Evolutionary conservation across 768 basidiomycete genomes (phyloP), one percentile per base, ranked within the genome.

Genomic region (Tylopilus rubrobrunneus): DNA sequence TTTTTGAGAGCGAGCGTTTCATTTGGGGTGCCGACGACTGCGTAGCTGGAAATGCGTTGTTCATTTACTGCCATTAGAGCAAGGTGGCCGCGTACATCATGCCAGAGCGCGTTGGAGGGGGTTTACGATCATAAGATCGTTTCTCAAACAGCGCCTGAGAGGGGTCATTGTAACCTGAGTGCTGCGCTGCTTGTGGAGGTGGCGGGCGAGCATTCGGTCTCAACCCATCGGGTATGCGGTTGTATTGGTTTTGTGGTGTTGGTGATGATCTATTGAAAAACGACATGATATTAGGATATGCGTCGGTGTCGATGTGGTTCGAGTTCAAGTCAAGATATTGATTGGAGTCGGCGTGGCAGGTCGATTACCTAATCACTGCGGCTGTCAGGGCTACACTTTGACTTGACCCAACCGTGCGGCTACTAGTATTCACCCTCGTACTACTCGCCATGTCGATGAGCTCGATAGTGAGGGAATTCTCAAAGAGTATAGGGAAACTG

Each of bases 1-100:
- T 95, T 96, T 17, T 83, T 79, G 54, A 92, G 74, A 0, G 92
- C 93, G 25, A 92, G 78, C 1, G 78, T 70, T 47, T 85, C 81
- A 52, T 76, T 83, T 0, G 90, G 87, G 51, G 81, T 78, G 17
- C 74, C 68, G 5, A 80, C 81, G 49, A 92, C 84, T 27, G 63
- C 68, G 60, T 76, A 88, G 46, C 82, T 85, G 48, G 8, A 14
- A 34, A 43, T 23, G 42, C 14, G 36, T 39, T 1, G 21, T 44
- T 46, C 10, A 45, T 15, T n/a, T 15, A 51, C 11, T 36, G 39
- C 19, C 7, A 21, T 44, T 33, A 28, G 15, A 34, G 4, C 21
- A 48, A 25, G 6, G 15, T 17, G 8, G 8, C 28, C 31, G 44
- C 57, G 55, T 51, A 59, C 64, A 70, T 67, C 68, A 53, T 59